Percentiles rank a stretch among this genome's conserved stretches.
phyloP scores from a whole-genome alignment of 129 eudicot genomes.

The Ambrosia trifida region DNA sequence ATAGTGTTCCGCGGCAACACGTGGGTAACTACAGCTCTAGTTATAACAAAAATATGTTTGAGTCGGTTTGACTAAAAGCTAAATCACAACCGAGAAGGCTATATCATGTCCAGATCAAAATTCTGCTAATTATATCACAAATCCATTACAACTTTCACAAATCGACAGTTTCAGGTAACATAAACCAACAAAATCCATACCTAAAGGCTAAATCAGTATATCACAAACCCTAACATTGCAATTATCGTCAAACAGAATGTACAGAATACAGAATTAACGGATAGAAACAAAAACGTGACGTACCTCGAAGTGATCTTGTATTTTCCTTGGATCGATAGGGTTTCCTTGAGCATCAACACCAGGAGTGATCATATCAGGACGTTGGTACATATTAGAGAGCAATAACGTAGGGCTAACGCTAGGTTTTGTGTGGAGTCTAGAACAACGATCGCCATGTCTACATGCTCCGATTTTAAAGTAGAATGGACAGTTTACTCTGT shows the following conservation, averaged over 20 bases:
- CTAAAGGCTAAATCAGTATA: neutral
- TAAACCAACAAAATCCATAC: neutral
- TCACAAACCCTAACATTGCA: neutral
- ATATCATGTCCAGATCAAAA: neutral
- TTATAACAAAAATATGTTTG: too few species aligned
- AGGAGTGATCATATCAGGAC: slow-evolving; percentile 80
- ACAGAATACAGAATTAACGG: neutral
- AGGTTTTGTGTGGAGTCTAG: slow-evolving; percentile 74
- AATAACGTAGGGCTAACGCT: slow-evolving; percentile 62
- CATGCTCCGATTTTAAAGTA: slow-evolving; percentile 84
- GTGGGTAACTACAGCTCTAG: too few species aligned
- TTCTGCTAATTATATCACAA: neutral
- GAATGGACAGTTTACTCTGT: slow-evolving; percentile 75
- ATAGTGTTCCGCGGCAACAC: too few species aligned
- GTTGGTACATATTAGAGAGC: slow-evolving; percentile 77
- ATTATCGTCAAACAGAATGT: too few species aligned
- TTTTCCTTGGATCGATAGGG: slow-evolving; percentile 65
- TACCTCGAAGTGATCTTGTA: slow-evolving; percentile 80
- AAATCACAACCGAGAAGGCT: too few species aligned
- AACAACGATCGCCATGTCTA: slow-evolving; percentile 80
- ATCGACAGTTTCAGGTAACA: neutral
- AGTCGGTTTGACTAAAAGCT: too few species aligned
- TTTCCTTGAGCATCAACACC: slow-evolving; percentile 77
- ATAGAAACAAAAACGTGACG: neutral
- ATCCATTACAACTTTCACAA: neutral